Evolutionary conservation across 164 flowering plant species (phyloP).

Genomic region (Magnolia officinalis): DNA sequence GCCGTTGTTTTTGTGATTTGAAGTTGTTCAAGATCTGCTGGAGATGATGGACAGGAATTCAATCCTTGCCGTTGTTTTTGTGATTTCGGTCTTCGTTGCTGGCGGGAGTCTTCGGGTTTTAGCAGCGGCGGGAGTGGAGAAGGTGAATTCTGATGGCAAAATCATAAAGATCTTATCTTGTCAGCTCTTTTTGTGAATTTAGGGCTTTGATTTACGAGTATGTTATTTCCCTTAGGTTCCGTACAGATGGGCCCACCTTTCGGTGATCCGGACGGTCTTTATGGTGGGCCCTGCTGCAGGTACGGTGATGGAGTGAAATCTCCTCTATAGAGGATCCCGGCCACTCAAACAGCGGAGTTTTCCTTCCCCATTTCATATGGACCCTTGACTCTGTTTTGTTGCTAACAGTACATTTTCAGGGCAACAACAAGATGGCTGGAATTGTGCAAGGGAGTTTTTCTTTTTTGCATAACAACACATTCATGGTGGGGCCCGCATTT

Average conservation of each 20-base stretch:
- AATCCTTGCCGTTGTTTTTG: constrained; percentile 1
- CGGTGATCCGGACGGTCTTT: not conserved
- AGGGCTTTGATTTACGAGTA: not conserved
- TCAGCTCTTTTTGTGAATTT: not conserved
- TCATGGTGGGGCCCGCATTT: not conserved
- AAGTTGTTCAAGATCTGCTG: constrained; percentile 4
- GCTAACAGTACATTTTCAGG: not conserved
- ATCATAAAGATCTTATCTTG: not conserved
- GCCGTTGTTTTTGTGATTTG: constrained; percentile 6
- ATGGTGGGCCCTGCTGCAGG: not conserved
- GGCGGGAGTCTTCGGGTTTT: constrained; percentile 1
- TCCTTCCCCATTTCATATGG: not conserved
- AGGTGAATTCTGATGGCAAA: not conserved
- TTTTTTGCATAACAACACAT: too few species aligned
- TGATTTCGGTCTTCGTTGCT: constrained; percentile 3
- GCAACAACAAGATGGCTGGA: not conserved
- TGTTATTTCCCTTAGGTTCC: not conserved
- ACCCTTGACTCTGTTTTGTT: not conserved
- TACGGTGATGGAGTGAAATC: not conserved
- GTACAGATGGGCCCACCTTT: not conserved
- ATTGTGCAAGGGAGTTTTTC: not conserved
- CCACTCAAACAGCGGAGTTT: not conserved
- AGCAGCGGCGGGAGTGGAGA: not conserved
- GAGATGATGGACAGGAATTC: constrained; percentile 13
- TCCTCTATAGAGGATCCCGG: not conserved